Base-by-base conservation (phyloP, 768 basidiomycete species). In the Mycena crocata region DNA sequence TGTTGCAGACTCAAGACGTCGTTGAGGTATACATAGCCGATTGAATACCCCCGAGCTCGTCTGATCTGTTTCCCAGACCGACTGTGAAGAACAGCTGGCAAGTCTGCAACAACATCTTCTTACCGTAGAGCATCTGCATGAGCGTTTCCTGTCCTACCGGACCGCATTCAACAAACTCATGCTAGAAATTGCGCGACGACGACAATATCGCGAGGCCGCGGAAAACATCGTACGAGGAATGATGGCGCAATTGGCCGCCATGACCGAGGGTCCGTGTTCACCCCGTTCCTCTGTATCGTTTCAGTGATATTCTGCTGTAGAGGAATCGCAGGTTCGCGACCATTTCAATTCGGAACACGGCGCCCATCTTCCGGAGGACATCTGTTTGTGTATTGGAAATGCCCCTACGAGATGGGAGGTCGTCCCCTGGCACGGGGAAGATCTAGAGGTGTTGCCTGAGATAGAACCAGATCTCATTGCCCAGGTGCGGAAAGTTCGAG, bases 371-470 rank as follows among this genome's bases (percentile, higher is more conserved):
- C 93, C 93, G 0, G 86, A 90, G 68, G 94, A 95, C 69, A 84
- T 95, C 40, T 95, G 94, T 74, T 79, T 94, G 19, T 92, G 86
- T 65, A 88, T 94, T 57, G 87, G 86, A 68, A 92, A 94, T 74
- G 77, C 85, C 13, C 93, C 93, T 13, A 93, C 92, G 39, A 84
- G 83, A 57, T 93, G 90, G 89, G 86, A 90, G 65, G 83, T 93
- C 15, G 74, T 86, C 1, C 89, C 93, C 0, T 83, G 79, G 75
- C 79, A 84, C 28, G 87, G 86, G 7, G 88, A 90, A 40, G 66
- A 74, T 8, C 73, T 79, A 21, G 93, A 94, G 75, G 79, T 79
- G 12, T 77, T 93, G 32, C 93, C 93, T 1, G 82, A 84, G 17
- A 86, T 93, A 26, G 86, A 87, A 30, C 74, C 76, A 17, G 91